A percentile compares a stretch with the other conserved stretches of the same genome.
Conservation (phyloP, 352 stramenopile species). For the Phytopythium aichiense region DNA sequence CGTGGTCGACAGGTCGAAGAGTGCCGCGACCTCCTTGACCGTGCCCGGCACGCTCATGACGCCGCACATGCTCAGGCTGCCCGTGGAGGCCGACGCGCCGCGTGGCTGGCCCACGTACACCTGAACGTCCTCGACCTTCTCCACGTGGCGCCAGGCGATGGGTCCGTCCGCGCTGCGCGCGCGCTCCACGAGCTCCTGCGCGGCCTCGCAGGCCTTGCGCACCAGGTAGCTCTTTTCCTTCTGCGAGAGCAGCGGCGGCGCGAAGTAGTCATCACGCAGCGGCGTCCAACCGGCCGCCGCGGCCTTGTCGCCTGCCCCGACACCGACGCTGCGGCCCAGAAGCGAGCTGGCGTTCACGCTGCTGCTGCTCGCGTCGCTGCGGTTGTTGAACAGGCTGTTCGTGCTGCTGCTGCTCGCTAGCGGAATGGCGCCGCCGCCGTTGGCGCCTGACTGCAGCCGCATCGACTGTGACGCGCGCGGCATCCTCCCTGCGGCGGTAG, state of each 20-base stretch:
- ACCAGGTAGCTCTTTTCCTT: conserved; percentile 74
- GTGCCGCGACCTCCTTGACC: conserved; percentile 65
- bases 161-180: conserved; percentile 52
- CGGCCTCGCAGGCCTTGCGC: conserved; percentile 76
- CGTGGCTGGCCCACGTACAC: conserved; percentile 63
- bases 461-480: conserved; percentile 8
- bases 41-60: conserved; percentile 69
- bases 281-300: conserved; percentile 47
- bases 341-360: not conserved
- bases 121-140: conserved; percentile 75
- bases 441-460: not conserved
- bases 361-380: not conserved
- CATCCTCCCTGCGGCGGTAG: not conserved
- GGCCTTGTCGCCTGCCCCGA: conserved; percentile 3
- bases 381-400: not conserved
- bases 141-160: conserved; percentile 70
- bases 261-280: conserved; percentile 74
- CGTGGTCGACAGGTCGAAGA: conserved; percentile 66
- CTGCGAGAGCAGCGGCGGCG: conserved; percentile 54
- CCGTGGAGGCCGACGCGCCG: conserved; percentile 3
- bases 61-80: conserved; percentile 47
- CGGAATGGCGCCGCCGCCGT: not conserved
- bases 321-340: conserved; percentile 12
- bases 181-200: conserved; percentile 74
- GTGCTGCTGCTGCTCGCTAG: conserved; percentile 4